phyloP scores from a whole-genome alignment of 768 basidiomycete species.

The Trametes gibbosa region DNA sequence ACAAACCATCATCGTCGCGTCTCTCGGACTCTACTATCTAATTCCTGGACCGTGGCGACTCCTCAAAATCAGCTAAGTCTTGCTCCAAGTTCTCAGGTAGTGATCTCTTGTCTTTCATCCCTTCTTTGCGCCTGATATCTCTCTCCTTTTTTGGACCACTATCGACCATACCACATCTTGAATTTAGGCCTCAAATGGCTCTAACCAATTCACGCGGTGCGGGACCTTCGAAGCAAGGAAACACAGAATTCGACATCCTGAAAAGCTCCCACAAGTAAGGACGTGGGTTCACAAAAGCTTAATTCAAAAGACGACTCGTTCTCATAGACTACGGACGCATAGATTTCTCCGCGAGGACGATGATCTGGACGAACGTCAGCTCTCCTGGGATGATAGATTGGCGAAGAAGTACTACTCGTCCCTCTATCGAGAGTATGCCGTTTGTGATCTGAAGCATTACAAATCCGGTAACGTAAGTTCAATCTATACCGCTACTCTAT shows the following conservation, averaged over 20 bases:
- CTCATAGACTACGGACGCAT: constrained; percentile 7
- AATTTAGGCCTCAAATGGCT: not conserved
- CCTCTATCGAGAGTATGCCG: constrained; percentile 88
- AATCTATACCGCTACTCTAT: not conserved
- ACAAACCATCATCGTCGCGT: not conserved
- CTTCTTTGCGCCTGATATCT: no score
- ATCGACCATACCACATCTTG: no score
- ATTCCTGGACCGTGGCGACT: no score
- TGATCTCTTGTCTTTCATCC: no score
- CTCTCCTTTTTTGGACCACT: no score
- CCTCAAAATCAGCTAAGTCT: no score
- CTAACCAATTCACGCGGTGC: not conserved
- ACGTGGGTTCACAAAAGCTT: not conserved
- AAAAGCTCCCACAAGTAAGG: constrained; percentile 66
- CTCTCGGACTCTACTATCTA: not conserved
- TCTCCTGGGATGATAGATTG: constrained; percentile 80
- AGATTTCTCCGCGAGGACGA: constrained; percentile 80
- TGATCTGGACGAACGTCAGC: constrained; percentile 29
- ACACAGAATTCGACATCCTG: constrained; percentile 71
- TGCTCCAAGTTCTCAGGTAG: no score
- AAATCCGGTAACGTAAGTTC: constrained; percentile 79
- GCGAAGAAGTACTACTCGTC: constrained; percentile 86
- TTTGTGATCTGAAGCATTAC: constrained; percentile 95
- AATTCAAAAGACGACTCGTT: no score
- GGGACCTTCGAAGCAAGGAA: not conserved